Percentiles rank a stretch among this genome's conserved stretches.
These are phyloP conservation scores for Cryptomeria japonica DNA, from an alignment of 75 land plant species.

Conservation along the genomic window DNA sequence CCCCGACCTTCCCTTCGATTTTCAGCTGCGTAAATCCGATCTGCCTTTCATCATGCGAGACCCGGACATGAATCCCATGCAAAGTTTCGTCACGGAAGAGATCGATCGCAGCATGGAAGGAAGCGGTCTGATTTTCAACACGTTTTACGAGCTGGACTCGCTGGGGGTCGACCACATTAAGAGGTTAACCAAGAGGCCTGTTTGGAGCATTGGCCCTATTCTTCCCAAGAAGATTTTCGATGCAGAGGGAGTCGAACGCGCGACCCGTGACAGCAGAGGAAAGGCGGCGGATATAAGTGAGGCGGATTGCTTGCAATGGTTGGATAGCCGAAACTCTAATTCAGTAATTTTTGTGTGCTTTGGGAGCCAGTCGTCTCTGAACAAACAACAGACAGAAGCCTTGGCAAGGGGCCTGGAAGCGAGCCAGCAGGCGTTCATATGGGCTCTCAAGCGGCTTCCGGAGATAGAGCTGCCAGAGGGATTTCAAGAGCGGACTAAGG, in stretches of 20 bases:
- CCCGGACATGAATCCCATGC: background rate
- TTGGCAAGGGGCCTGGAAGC: slow-evolving; percentile 17
- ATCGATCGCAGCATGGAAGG: slow-evolving; percentile 1
- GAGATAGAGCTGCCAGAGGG: background rate
- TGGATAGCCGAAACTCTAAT: slow-evolving; percentile 5
- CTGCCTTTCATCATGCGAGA: background rate
- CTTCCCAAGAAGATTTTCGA: background rate
- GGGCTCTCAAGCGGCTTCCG: slow-evolving; percentile 9
- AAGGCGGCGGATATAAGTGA: background rate
- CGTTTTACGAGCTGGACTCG: slow-evolving; percentile 1
- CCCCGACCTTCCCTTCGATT: background rate
- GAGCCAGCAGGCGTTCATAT: slow-evolving; percentile 21
- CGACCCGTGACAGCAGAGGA: background rate
- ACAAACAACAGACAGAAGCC: slow-evolving; percentile 15
- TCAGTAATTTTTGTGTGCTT: slow-evolving; percentile 27
- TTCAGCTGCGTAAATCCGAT: slow-evolving; percentile 1
- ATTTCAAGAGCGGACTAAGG: no score
- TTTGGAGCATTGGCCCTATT: background rate
- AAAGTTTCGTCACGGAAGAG: background rate
- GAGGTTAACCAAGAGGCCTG: background rate
- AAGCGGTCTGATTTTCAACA: background rate
- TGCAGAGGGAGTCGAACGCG: background rate
- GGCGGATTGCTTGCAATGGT: slow-evolving; percentile 15
- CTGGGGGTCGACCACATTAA: background rate
- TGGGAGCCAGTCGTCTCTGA: slow-evolving; percentile 20